These are phyloP conservation scores for Ganoderma lucidum DNA, from an alignment of 1,284 basidiomycete species.

Conservation along the genomic window DNA sequence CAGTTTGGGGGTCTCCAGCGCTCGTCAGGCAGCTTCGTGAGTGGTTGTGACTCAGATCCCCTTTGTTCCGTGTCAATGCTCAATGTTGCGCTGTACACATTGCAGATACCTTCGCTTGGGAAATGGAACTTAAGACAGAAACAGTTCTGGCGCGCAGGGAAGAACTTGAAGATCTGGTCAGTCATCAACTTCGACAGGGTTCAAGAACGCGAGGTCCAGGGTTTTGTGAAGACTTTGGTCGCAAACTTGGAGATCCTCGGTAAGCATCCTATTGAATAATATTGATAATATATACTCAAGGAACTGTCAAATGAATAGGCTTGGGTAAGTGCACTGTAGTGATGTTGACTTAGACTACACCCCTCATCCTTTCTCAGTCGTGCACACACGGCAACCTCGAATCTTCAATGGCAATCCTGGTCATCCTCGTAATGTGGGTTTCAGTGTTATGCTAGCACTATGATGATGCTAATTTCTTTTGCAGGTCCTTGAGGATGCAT, in stretches of 20 bases:
- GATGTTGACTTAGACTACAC: not conserved
- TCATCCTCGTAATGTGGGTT: slow-evolving; percentile 16
- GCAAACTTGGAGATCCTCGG: slow-evolving; percentile 44
- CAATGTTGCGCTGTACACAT: not conserved
- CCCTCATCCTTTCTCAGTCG: not conserved
- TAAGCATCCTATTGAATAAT: slow-evolving; percentile 26
- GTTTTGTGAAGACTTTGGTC: slow-evolving; percentile 37
- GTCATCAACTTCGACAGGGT: slow-evolving; percentile 38
- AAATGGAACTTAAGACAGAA: slow-evolving; percentile 46
- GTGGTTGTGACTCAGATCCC: not conserved
- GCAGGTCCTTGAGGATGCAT: slow-evolving; percentile 39
- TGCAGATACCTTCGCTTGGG: slow-evolving; percentile 28
- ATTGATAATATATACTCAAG: not conserved
- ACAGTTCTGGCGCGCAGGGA: slow-evolving; percentile 29
- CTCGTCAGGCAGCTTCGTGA: not conserved
- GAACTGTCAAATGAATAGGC: slow-evolving; percentile 7
- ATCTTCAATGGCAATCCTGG: slow-evolving; percentile 11
- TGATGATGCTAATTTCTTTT: not conserved
- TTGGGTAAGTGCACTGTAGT: slow-evolving; percentile 13
- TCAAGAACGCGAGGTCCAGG: not conserved
- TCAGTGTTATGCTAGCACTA: not conserved
- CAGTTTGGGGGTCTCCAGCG: not conserved
- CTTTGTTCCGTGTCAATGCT: slow-evolving; percentile 11
- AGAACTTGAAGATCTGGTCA: slow-evolving; percentile 33
- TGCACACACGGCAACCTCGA: slow-evolving; percentile 10